Conservation (phyloP, 2,329 filamentous ascomycete genomes). For the Fusarium gaditjirri region DNA sequence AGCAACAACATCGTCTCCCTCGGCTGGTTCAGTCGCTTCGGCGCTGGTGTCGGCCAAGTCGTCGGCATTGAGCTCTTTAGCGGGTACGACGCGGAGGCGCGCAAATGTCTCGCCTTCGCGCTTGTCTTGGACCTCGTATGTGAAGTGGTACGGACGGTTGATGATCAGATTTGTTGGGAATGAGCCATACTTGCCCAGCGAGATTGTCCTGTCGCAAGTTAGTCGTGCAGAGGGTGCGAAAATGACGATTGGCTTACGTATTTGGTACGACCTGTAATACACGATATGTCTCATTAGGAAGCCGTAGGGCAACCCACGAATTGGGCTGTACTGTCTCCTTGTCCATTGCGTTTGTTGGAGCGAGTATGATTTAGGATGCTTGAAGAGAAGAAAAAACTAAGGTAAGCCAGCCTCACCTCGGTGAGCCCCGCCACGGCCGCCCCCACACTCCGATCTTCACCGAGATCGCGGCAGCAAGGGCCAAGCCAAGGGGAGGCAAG, state of each 20-base stretch:
- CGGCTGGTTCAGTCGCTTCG: conserved; percentile 54
- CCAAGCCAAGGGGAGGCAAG: background rate
- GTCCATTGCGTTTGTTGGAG: conserved; percentile 42
- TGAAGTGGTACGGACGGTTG: conserved; percentile 90
- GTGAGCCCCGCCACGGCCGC: conserved; percentile 46
- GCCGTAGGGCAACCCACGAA: conserved; percentile 68
- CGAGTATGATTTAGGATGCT: conserved; percentile 20
- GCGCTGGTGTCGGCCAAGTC: conserved; percentile 64
- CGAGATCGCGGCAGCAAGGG: conserved; percentile 3
- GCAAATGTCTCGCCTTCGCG: conserved; percentile 71
- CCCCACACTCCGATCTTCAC: conserved; percentile 32
- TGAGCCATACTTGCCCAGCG: conserved; percentile 90
- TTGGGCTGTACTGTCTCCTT: conserved; percentile 60
- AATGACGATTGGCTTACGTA: conserved; percentile 57
- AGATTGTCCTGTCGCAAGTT: conserved; percentile 73
- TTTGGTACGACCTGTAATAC: conserved; percentile 69
- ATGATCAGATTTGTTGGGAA: conserved; percentile 92
- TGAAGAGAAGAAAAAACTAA: conserved; percentile 41
- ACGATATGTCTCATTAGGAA: conserved; percentile 68
- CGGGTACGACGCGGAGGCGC: conserved; percentile 79
- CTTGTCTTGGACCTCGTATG: conserved; percentile 87
- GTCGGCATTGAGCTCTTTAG: conserved; percentile 85
- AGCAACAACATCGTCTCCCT: conserved; percentile 56
- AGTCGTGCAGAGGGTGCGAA: conserved; percentile 25
- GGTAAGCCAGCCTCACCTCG: conserved; percentile 39